Conservation (phyloP, 1,284 basidiomycete species). For the Ustilago xerochloae region DNA sequence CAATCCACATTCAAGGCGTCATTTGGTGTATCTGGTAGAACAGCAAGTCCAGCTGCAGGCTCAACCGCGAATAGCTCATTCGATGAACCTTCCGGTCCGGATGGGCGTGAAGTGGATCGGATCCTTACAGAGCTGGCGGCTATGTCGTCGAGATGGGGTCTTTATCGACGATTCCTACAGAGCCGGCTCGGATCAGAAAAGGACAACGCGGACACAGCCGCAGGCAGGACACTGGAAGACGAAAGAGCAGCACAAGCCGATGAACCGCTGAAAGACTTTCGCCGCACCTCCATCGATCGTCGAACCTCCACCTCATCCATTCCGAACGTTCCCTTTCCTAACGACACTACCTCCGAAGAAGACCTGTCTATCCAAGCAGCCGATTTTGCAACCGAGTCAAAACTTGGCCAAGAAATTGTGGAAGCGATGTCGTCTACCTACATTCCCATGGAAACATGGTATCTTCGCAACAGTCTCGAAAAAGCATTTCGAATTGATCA, state of each 20-base stretch:
- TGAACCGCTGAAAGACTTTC: constrained; percentile 44
- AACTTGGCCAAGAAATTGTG: constrained; percentile 75
- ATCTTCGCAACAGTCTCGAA: constrained; percentile 84
- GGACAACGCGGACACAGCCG: neutral
- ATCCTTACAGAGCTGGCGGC: constrained; percentile 85
- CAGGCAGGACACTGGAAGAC: constrained; percentile 14
- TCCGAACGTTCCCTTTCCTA: neutral
- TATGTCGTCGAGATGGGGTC: constrained; percentile 89
- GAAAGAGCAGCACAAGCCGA: constrained; percentile 33
- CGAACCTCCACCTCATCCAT: constrained; percentile 31
- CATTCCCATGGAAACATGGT: constrained; percentile 90
- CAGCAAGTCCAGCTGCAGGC: constrained; percentile 69
- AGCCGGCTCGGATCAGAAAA: constrained; percentile 75
- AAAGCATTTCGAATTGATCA: constrained; percentile 71
- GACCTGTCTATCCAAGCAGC: neutral
- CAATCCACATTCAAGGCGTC: constrained; percentile 69
- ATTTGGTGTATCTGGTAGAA: constrained; percentile 65
- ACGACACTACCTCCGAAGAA: neutral
- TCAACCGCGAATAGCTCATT: constrained; percentile 62
- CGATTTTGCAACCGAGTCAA: constrained; percentile 71
- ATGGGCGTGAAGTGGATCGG: constrained; percentile 89
- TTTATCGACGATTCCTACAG: constrained; percentile 87
- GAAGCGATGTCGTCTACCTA: constrained; percentile 77
- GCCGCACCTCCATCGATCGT: constrained; percentile 45
- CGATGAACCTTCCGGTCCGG: constrained; percentile 76